Evolutionary conservation across 176 grass and related monocot species (phyloP), one percentile per base, ranked within the genome.

Genomic region (Chloris gayana): DNA sequence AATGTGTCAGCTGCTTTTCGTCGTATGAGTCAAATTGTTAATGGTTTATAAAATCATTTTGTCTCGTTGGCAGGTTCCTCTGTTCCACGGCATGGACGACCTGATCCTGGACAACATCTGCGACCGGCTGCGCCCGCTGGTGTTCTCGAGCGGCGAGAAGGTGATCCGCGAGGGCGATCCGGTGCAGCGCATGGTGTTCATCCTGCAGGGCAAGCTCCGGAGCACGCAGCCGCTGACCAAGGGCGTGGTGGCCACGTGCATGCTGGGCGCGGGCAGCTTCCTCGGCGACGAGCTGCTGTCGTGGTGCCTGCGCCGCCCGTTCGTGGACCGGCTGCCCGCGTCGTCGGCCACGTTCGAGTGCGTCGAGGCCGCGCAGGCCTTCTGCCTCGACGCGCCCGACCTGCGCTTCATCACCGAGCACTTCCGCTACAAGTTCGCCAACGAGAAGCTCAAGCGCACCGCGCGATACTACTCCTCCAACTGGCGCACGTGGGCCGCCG

Each of bases 91-190:
- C 78, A 91, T 99, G 86, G 96, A 99, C 63, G 90, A 95, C 50
- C 92, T 99, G 29, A 93, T 99, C 72, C 90, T 99, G 29, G 96
- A 99, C 88, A 99, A 91, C 71, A 89, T 99, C 41, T 99, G 96
- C 57, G 96, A 98, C 73, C 67, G 92, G 76, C 88, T 95, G 32
- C 80, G 88, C 2, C 92, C 88, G 0, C 92, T 95, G 21, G 96
- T 99, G 73, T 99, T 91, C 88, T 93, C 88, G 38, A 82, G 82
- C 84, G 90, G 85, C 59, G 96, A 99, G 86, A 98, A 98, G 96
- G 90, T 98, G 79, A 95, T 98, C 80, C 85, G 96, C 34, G 96
- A 98, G 85, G 92, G 92, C 15, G 96, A 98, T 44, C 92, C 96
- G 17, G 96, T 98, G 82, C 96, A 98, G 80, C 82, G 83, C 22